Evolutionary conservation across 2,329 filamentous ascomycete genomes (phyloP), one percentile per base, ranked within the genome.

Genomic region (Colletotrichum sojae): DNA sequence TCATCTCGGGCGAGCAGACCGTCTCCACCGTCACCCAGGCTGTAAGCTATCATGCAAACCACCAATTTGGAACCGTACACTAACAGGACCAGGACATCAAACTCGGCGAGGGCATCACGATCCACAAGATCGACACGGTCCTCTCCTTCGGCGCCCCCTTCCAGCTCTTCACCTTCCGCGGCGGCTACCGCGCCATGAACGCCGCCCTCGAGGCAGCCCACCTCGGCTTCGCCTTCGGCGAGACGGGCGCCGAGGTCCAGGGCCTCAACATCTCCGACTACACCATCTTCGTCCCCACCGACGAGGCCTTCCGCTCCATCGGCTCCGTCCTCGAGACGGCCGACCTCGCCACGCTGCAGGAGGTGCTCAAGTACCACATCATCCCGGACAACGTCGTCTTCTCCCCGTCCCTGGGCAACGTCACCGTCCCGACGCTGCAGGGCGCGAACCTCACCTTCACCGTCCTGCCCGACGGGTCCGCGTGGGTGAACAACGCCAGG

Each of bases 251-350:
- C 36, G 73, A 74, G n/a, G 53, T 70, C 0, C 68, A 71, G 0
- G 68, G 66, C 1, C 62, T 74, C 51, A 76, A 77, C 64, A 75
- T 78, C 51, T 77, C 76, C 1, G 75, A 95, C 79, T 89, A 91
- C 76, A 97, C 95, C 1, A 81, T 96, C 62, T 97, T 97, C 74
- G 92, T 93, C 3, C 95, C 94, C 0, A 90, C 88, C 1, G 89
- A 97, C 77, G 83, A 85, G 58, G 94, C 94, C 0, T 95, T 97
- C 74, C 88, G 91, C 70, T 76, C 71, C 4, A 77, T 78, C 5
- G 77, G 74, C 31, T 78, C 77, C 4, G 72, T 78, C 0, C 71
- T 78, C 10, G 70, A 66, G 40, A 59, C 67, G 6, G 73, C 73
- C 6, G 73, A 73, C 25, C 10, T 70, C 1, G 63, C 74, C 40